These are phyloP conservation scores for Darksidea phi DNA, from an alignment of 495 filamentous ascomycete species.

Conservation along the genomic window DNA sequence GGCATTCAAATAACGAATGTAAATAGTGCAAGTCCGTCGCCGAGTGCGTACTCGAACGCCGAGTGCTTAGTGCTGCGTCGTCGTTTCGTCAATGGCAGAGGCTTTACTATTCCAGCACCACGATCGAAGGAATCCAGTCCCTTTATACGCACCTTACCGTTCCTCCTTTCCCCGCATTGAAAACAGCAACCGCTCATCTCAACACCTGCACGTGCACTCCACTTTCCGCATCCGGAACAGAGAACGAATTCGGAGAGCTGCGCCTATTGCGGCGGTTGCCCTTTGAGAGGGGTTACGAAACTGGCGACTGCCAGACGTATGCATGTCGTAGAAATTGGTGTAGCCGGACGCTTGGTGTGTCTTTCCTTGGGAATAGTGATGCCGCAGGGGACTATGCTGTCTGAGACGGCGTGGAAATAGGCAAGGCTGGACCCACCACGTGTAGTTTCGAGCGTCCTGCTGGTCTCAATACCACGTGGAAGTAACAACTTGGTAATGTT, in stretches of 20 bases:
- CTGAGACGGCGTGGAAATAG: not conserved
- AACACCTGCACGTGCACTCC: not conserved
- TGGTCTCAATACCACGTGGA: too few species aligned
- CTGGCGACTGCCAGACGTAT: not conserved
- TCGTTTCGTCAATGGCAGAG: too few species aligned
- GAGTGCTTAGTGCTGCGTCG: too few species aligned
- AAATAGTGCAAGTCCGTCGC: too few species aligned
- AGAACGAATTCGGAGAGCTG: not conserved
- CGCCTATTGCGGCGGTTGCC: not conserved
- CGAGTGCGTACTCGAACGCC: too few species aligned
- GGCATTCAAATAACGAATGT: too few species aligned
- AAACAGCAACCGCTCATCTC: not conserved
- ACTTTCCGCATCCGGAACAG: slow-evolving; percentile 2
- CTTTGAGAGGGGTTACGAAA: not conserved
- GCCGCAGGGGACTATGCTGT: not conserved
- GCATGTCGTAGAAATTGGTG: not conserved
- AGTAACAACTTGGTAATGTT: too few species aligned
- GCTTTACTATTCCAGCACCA: too few species aligned
- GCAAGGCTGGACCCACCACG: not conserved
- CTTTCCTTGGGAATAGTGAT: not conserved
- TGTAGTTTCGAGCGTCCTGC: too few species aligned
- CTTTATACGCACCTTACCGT: not conserved
- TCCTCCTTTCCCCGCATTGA: not conserved
- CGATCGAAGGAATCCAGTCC: too few species aligned
- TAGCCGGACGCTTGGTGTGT: not conserved